These are phyloP conservation scores for Aegilops longissima DNA, from an alignment of 176 grass and related monocot species.

Conservation along the genomic window DNA sequence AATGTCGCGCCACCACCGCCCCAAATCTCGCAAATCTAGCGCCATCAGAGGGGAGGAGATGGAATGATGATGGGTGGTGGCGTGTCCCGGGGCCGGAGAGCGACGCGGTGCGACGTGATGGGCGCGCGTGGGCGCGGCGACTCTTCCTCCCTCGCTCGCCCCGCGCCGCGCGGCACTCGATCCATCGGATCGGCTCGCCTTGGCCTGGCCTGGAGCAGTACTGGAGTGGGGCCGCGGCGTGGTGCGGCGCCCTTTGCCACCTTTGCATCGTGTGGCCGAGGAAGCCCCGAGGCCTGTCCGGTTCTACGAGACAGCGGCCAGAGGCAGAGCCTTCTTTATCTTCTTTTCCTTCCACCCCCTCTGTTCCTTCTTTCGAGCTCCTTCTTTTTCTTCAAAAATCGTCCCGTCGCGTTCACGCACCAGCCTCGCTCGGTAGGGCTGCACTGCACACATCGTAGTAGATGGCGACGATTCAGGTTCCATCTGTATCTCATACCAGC, in stretches of 20 bases:
- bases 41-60: not conserved
- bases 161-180: not conserved
- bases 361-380: not conserved
- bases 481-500: too few relatives aligned
- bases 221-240: not conserved
- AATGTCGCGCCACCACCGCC: not conserved
- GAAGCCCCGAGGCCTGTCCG: not conserved
- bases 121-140: not conserved
- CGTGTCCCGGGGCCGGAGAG: not conserved
- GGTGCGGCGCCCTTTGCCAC: not conserved
- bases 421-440: not conserved
- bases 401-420: not conserved
- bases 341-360: not conserved
- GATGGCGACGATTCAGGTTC: too few relatives aligned
- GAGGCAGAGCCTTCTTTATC: not conserved
- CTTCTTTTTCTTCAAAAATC: too few relatives aligned
- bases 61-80: not conserved
- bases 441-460: not conserved
- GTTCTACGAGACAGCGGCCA: constrained; percentile 13
- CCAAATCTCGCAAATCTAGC: not conserved
- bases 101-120: not conserved
- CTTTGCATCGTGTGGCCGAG: not conserved
- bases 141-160: not conserved
- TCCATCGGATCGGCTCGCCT: not conserved
- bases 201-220: not conserved